Base-by-base conservation (phyloP, 345 rosid genomes). In the Eucalyptus curtisii region DNA sequence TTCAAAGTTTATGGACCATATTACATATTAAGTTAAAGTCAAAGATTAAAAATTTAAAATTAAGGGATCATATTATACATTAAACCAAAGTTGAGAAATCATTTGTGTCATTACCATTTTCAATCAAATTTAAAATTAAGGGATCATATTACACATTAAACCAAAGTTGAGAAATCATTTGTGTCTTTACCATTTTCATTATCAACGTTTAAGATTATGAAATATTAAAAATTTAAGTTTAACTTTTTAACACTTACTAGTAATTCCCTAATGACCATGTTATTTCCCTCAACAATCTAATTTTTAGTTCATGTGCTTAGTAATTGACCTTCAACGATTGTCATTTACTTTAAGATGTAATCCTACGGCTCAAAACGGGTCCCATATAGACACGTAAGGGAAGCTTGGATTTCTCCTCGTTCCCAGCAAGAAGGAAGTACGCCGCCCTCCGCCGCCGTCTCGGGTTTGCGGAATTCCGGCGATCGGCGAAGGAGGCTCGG, bases 1-100 rank as follows among this genome's bases (percentile, higher is more conserved):
- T 52, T 52, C 1, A 4, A 52, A 52, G 2, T 52, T 7, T 52
- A 52, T 52, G 10, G 0, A 52, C 2, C 2, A 7, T 1, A 19
- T 52, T 52, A 52, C 0, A 52, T 5, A 52, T 52, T 52, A 3
- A 52, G 57, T 52, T 52, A 52, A 52, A 52, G 0, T 22, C 4
- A 52, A 19, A 52, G 1, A 52, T n/a, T n/a, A n/a, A n/a, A 52
- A 19, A 19, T 52, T 19, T 52, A 7, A 52, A 52, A 52, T 52
- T 19, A 19, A 52, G 10, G 24, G 4, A 52, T 52, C 2, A 52
- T 52, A 52, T 52, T 7, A 52, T 5, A 19, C 10, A 52, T 52
- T 19, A 4, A 52, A 52, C 1, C 0, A 1, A 52, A 52, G 4
- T 19, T 52, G 25, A 19, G 10, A 52, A 52, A 52, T 52, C 2